A percentile compares a stretch with the other conserved stretches of the same genome.
Evolutionary conservation across 208 protist genomes (phyloP).

Genomic region (Crithidia brevicula): DNA sequence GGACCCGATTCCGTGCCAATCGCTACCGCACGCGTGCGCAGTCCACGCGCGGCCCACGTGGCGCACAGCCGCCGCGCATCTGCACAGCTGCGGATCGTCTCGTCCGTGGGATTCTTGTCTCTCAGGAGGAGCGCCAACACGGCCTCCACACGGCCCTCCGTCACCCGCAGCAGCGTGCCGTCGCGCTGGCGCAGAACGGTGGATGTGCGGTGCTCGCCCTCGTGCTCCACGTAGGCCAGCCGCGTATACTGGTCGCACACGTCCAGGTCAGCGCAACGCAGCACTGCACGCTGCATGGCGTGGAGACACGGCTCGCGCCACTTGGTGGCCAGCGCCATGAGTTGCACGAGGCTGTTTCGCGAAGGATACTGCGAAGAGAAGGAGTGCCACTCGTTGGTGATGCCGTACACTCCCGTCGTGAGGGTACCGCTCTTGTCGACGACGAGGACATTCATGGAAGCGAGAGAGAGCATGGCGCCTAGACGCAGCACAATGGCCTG

Average conservation of each 20-base stretch:
- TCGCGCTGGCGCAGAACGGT: slow-evolving; percentile 50
- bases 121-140: slow-evolving; percentile 49
- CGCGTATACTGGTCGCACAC: slow-evolving; percentile 60
- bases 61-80: slow-evolving; percentile 23
- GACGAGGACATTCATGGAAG: slow-evolving; percentile 42
- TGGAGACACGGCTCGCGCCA: slow-evolving; percentile 71
- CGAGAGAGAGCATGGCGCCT: slow-evolving; percentile 80
- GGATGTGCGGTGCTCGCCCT: slow-evolving; percentile 40
- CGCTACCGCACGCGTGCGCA: slow-evolving; percentile 61
- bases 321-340: slow-evolving; percentile 71
- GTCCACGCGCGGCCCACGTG: slow-evolving; percentile 36
- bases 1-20: slow-evolving; percentile 32
- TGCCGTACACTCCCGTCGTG: slow-evolving; percentile 82
- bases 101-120: slow-evolving; percentile 29
- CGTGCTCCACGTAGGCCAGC: slow-evolving; percentile 41
- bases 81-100: neutral
- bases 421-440: slow-evolving; percentile 95
- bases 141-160: slow-evolving; percentile 70
- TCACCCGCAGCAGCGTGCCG: slow-evolving; percentile 60
- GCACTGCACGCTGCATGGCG: slow-evolving; percentile 68
- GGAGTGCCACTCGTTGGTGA: slow-evolving; percentile 44
- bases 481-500: slow-evolving; percentile 91
- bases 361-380: slow-evolving; percentile 42
- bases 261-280: slow-evolving; percentile 58
- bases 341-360: slow-evolving; percentile 48